phyloP scores from a whole-genome alignment of 352 stramenopile genomes.

The Bremia lactucae region DNA sequence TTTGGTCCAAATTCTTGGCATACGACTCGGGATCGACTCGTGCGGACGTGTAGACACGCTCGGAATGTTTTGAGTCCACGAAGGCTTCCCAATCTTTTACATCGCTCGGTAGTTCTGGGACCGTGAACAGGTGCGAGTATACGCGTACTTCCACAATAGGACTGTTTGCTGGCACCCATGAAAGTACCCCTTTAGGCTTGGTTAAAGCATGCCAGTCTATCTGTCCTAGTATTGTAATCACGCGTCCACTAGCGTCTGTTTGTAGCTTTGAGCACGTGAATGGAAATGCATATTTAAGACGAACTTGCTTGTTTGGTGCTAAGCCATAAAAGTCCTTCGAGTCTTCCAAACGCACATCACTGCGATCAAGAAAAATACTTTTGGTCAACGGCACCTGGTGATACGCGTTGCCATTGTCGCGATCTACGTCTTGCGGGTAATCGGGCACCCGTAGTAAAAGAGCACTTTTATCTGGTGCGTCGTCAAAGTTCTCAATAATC shows the following conservation, averaged over 20 bases:
- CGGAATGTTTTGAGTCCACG: slow-evolving; percentile 78
- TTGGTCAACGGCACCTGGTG: slow-evolving; percentile 56
- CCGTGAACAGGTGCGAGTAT: slow-evolving; percentile 96
- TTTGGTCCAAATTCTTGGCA: slow-evolving; percentile 40
- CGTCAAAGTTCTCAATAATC: slow-evolving; percentile 57
- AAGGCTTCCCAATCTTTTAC: slow-evolving; percentile 71
- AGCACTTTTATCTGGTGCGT: slow-evolving; percentile 24
- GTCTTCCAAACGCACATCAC: slow-evolving; percentile 53
- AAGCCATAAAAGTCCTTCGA: slow-evolving; percentile 91
- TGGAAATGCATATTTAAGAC: slow-evolving; percentile 93
- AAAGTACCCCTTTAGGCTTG: slow-evolving; percentile 92
- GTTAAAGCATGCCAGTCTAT: slow-evolving; percentile 68
- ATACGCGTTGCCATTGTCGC: slow-evolving; percentile 36
- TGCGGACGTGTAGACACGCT: slow-evolving; percentile 76
- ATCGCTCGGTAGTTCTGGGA: slow-evolving; percentile 65
- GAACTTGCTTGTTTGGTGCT: slow-evolving; percentile 91
- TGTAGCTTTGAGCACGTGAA: slow-evolving; percentile 88
- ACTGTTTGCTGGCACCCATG: slow-evolving; percentile 89
- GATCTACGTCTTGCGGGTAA: slow-evolving; percentile 62
- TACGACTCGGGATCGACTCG: slow-evolving; percentile 81
- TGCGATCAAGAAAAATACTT: slow-evolving; percentile 61
- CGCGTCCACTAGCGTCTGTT: slow-evolving; percentile 37
- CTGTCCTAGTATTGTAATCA: slow-evolving; percentile 51
- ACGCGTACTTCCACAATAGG: slow-evolving; percentile 86
- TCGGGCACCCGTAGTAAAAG: slow-evolving; percentile 49